Evolutionary conservation across 2,329 filamentous ascomycete genomes (phyloP), one percentile per base, ranked within the genome.

Genomic region (Colletotrichum lentis): DNA sequence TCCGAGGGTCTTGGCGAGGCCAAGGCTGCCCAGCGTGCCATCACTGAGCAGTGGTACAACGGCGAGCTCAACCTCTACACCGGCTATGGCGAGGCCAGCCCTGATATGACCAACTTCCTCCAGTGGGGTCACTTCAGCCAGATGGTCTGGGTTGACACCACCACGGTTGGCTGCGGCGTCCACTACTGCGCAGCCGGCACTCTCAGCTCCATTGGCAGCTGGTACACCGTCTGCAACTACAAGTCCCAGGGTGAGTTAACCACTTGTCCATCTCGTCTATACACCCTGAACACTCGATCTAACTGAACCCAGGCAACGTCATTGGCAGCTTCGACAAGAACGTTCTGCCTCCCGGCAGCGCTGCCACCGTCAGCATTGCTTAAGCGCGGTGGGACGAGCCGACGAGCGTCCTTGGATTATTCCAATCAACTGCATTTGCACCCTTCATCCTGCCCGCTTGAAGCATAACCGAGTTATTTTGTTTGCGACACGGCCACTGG

Each of bases 211-310:
- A 78, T 88, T 82, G 84, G 83, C 44, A 80, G 88, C n/a, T 89
- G 86, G 80, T 93, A 88, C 83, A 94, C 91, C 37, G 93, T 96
- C 74, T 97, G 93, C 90, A 95, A 97, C 86, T 97, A 97, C 83
- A 82, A 81, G 72, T 85, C 88, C 70, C 81, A 88, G 71, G 93
- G 92, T 92, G 88, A 79, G 88, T 79, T 35, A n/a, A 35, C 47
- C 2, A 31, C 41, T 18, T n/a, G 41, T 7, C 4, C 60, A 2
- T 49, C 8, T 35, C n/a, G 3, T 18, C 20, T 24, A 10, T 14
- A 35, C 12, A 3, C 8, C 16, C n/a, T 53, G 27, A 37, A 6
- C 31, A 67, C 49, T 47, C 16, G 12, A 31, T 31, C 69, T 76
- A 72, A 75, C 54, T 47, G 4, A 49, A 35, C 5, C 0, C 35